Percentiles rank a stretch among this genome's conserved stretches.
Evolutionary conservation across 768 basidiomycete genomes (phyloP).

Genomic region (Tulasnella sp.): DNA sequence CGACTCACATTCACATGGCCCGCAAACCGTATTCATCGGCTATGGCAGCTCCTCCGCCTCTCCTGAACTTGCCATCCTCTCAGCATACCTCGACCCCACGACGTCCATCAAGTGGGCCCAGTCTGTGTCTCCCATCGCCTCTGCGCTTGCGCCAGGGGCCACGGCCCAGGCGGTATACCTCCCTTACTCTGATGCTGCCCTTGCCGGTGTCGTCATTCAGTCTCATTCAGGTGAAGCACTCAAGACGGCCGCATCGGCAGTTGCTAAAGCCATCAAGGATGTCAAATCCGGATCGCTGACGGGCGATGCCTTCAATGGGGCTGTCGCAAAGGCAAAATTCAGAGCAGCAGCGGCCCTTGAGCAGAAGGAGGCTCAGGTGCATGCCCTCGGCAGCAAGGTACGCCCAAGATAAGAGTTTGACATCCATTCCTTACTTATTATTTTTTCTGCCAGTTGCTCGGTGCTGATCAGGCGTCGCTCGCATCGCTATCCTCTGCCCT

Average conservation of each 20-base stretch:
- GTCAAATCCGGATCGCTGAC: constrained; percentile 35
- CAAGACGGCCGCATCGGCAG: constrained; percentile 54
- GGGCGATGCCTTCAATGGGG: constrained; percentile 62
- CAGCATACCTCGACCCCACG: constrained; percentile 64
- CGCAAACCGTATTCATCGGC: constrained; percentile 75
- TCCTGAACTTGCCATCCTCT: constrained; percentile 65
- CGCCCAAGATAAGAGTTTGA: background rate
- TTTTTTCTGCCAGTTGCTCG: constrained; percentile 40
- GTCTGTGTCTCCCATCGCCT: constrained; percentile 55
- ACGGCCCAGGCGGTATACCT: constrained; percentile 64
- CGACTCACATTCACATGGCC: constrained; percentile 35
- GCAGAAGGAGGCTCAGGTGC: constrained; percentile 50
- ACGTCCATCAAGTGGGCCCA: constrained; percentile 80
- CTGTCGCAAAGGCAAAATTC: constrained; percentile 83
- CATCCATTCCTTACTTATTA: constrained; percentile 1
- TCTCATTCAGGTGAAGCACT: constrained; percentile 51
- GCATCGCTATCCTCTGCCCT: constrained; percentile 25
- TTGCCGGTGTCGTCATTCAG: constrained; percentile 74
- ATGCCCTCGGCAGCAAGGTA: constrained; percentile 54
- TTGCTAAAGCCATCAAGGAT: constrained; percentile 51
- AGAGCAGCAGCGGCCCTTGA: constrained; percentile 59
- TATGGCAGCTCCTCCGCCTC: constrained; percentile 59
- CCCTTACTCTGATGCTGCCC: constrained; percentile 82
- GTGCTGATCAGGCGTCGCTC: constrained; percentile 32
- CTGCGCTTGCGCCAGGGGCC: constrained; percentile 44